phyloP scores from a whole-genome alignment of 2,329 filamentous ascomycete species.

The Nemania sp. region DNA sequence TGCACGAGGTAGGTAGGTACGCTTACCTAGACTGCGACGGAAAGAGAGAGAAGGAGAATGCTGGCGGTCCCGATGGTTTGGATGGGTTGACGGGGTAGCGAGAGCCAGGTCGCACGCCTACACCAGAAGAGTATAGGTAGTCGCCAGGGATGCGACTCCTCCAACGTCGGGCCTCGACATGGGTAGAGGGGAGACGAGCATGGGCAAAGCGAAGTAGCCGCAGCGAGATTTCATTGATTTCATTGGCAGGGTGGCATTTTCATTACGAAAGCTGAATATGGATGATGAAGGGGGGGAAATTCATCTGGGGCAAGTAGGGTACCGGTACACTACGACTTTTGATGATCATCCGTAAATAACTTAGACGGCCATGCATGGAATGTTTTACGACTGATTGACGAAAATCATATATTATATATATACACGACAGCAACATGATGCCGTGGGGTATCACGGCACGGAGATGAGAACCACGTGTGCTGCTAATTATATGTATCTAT shows the following conservation, averaged over 20 bases:
- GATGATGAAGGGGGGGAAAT: background rate
- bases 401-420: background rate
- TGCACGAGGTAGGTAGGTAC: too few relatives aligned
- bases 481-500: background rate
- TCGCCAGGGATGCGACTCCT: constrained; percentile 11
- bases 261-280: background rate
- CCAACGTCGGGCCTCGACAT: constrained; percentile 3
- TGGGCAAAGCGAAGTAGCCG: background rate
- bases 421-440: background rate
- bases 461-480: background rate
- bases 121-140: background rate
- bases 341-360: background rate
- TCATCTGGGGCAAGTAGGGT: background rate
- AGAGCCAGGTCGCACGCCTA: background rate
- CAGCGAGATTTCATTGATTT: background rate
- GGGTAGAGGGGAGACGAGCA: background rate
- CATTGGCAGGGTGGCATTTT: background rate
- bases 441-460: background rate
- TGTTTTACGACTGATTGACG: background rate
- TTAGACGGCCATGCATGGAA: background rate
- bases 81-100: constrained; percentile 18
- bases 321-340: too few relatives aligned
- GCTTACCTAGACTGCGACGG: too few relatives aligned
- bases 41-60: too few relatives aligned
- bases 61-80: constrained; percentile 27